phyloP scores from a whole-genome alignment of 2,329 filamentous ascomycete genomes.

The Talaromyces sp. region DNA sequence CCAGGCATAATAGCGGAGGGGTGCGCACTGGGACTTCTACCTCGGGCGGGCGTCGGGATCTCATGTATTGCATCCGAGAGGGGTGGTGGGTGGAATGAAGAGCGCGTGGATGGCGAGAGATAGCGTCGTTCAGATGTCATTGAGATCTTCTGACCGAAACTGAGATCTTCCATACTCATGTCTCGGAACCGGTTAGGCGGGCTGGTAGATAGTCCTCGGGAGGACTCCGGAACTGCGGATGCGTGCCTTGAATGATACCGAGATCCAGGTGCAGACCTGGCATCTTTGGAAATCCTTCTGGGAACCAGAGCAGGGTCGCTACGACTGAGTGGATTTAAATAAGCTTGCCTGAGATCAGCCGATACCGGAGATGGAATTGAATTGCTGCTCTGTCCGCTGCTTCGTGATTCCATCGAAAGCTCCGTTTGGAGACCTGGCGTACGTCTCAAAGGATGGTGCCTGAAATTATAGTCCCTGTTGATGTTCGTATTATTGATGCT shows the following conservation, averaged over 20 bases:
- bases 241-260: conserved; percentile 19
- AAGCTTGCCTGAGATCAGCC: conserved; percentile 20
- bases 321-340: conserved; percentile 24
- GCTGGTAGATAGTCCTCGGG: background rate
- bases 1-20: conserved; percentile 31
- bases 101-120: background rate
- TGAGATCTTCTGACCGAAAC: background rate
- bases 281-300: conserved; percentile 14
- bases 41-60: background rate
- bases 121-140: background rate
- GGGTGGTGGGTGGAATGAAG: background rate
- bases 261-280: conserved; percentile 21
- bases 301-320: conserved; percentile 25
- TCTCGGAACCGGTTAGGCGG: background rate
- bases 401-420: conserved; percentile 24
- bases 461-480: conserved; percentile 9
- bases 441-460: conserved; percentile 9
- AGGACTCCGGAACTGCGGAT: conserved; percentile 2
- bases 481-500: conserved; percentile 9
- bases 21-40: conserved; percentile 12
- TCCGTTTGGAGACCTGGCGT: conserved; percentile 19
- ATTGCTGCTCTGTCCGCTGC: conserved; percentile 19
- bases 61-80: background rate
- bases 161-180: background rate
- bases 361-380: conserved; percentile 24